phyloP scores from a whole-genome alignment of 2,329 filamentous ascomycete genomes.

The Cryphonectria radicalis region DNA sequence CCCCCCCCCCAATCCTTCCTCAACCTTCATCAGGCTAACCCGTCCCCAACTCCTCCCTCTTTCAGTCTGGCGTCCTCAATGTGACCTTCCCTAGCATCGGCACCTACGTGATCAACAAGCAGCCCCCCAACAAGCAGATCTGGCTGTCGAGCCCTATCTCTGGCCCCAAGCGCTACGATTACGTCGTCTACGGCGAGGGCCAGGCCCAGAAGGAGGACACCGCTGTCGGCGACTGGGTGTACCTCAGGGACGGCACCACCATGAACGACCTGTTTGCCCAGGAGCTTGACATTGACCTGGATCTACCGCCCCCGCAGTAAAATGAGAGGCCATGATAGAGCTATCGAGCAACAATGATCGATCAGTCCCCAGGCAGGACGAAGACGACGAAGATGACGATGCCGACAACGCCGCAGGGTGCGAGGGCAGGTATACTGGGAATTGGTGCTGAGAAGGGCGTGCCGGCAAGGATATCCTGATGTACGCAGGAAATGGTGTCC shows the following conservation, averaged over 20 bases:
- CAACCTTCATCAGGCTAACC: neutral
- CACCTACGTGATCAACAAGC: slow-evolving; percentile 96
- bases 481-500: neutral
- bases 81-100: slow-evolving; percentile 71
- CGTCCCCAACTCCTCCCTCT: neutral
- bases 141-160: slow-evolving; percentile 93
- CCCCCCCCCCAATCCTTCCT: neutral
- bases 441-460: neutral
- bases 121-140: slow-evolving; percentile 96
- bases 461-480: neutral
- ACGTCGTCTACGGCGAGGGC: slow-evolving; percentile 73
- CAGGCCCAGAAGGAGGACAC: slow-evolving; percentile 82
- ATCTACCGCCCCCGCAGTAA: slow-evolving; percentile 32
- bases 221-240: slow-evolving; percentile 79
- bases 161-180: slow-evolving; percentile 94
- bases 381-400: neutral
- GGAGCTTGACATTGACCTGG: slow-evolving; percentile 74
- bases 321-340: neutral
- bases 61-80: slow-evolving; percentile 82
- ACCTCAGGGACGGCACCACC: slow-evolving; percentile 79
- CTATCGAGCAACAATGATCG: neutral
- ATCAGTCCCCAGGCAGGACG: neutral
- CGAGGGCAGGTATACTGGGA: neutral
- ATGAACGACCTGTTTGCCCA: slow-evolving; percentile 73
- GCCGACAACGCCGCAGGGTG: neutral